Percentiles rank a stretch among this genome's conserved stretches.
Conservation (phyloP, 352 stramenopile genomes). For the Phytophthora hibernalis region DNA sequence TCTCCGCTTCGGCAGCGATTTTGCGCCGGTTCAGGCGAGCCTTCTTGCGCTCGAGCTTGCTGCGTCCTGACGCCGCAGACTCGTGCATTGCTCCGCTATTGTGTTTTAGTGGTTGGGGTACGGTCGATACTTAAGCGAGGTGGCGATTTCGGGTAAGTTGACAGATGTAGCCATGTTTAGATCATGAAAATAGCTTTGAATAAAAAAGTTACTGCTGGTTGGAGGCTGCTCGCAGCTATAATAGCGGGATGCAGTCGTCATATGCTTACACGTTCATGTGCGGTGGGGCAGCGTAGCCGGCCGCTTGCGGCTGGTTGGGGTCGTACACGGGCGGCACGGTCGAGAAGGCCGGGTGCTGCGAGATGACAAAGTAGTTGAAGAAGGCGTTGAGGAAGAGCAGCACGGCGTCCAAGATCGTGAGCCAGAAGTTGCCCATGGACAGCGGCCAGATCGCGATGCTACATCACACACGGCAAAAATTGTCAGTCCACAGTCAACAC, state of each 20-base stretch:
- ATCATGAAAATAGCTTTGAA: neutral
- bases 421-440: constrained; percentile 91
- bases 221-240: neutral
- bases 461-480: constrained; percentile 58
- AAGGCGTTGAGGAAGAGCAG: constrained; percentile 90
- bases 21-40: constrained; percentile 49
- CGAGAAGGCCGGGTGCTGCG: constrained; percentile 73
- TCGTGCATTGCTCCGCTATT: constrained; percentile 1
- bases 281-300: constrained; percentile 21
- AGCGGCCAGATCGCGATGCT: constrained; percentile 91
- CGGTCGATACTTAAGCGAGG: neutral
- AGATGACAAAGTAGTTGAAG: constrained; percentile 93
- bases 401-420: constrained; percentile 89
- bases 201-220: constrained; percentile 21
- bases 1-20: constrained; percentile 35
- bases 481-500: neutral
- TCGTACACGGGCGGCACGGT: constrained; percentile 45
- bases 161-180: no score
- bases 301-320: constrained; percentile 29
- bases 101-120: constrained; percentile 21
- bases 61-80: constrained; percentile 21
- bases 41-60: constrained; percentile 56
- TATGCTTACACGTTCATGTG: constrained; percentile 37
- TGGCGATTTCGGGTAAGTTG: no score
- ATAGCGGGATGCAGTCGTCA: no score